These are phyloP conservation scores for Penicillium sp. DNA, from an alignment of 2,329 filamentous ascomycete species.

Conservation along the genomic window DNA sequence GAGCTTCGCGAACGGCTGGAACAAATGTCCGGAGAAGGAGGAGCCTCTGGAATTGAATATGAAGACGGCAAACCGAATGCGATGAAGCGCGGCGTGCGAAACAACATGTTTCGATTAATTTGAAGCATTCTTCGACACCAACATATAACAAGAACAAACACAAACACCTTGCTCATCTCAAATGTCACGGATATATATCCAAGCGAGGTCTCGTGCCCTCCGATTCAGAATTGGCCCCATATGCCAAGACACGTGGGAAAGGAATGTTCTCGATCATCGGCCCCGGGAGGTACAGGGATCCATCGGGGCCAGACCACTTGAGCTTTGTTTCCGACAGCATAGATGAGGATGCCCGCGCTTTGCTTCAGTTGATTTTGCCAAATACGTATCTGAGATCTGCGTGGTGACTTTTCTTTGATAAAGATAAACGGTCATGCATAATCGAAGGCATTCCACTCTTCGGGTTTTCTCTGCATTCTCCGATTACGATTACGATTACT, in stretches of 20 bases:
- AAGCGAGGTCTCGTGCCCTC: background rate
- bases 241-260: background rate
- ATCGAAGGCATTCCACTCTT: conserved; percentile 6
- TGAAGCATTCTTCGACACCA: conserved; percentile 11
- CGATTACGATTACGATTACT: conserved; percentile 14
- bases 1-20: conserved; percentile 66
- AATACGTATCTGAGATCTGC: background rate
- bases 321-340: background rate
- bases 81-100: conserved; percentile 70
- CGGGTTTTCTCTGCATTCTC: conserved; percentile 12
- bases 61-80: conserved; percentile 69
- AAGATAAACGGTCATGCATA: background rate
- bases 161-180: background rate
- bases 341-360: background rate
- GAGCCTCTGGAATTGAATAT: conserved; percentile 68
- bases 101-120: conserved; percentile 76
- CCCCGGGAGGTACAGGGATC: background rate
- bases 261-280: background rate
- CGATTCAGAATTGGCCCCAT: background rate
- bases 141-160: background rate
- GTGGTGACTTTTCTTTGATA: background rate
- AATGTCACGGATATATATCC: background rate
- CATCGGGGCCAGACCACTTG: background rate
- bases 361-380: background rate
- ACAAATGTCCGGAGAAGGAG: conserved; percentile 66